Evolutionary conservation across 225 moss, liverwort and hornwort species (phyloP).

Genomic region (Bryoerythrophyllum caledonicum): DNA sequence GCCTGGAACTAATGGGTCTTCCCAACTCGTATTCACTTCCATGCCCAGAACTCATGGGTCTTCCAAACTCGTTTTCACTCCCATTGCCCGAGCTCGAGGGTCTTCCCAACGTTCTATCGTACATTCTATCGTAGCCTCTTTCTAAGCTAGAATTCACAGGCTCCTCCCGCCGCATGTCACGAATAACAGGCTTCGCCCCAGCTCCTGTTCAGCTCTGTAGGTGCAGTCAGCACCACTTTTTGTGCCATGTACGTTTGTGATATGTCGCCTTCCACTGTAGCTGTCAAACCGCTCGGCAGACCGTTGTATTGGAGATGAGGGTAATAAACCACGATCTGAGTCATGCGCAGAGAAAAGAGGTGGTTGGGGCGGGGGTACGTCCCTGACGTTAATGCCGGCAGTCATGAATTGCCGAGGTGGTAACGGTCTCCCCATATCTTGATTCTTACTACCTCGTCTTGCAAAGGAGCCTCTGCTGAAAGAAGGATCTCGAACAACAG

Average conservation of each 20-base stretch:
- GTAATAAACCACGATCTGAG: neutral
- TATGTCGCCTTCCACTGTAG: constrained; percentile 14
- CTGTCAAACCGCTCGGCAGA: no score
- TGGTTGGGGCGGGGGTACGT: constrained; percentile 14
- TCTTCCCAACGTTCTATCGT: no score
- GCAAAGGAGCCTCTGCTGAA: constrained; percentile 18
- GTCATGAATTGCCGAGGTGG: constrained; percentile 18
- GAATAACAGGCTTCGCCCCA: constrained; percentile 7
- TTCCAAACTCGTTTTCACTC: no score
- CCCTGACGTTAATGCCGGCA: constrained; percentile 22
- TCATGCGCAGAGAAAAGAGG: constrained; percentile 15
- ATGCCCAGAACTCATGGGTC: no score
- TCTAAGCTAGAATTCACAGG: constrained; percentile 10
- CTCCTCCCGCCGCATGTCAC: constrained; percentile 25
- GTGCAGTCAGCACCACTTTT: constrained; percentile 14
- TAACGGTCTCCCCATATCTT: constrained; percentile 18
- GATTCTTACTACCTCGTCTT: constrained; percentile 16
- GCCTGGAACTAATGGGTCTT: constrained; percentile 16
- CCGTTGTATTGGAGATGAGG: no score
- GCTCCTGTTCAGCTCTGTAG: constrained; percentile 11
- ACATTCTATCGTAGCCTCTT: constrained; percentile 20
- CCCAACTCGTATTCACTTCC: no score
- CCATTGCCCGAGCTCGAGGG: no score
- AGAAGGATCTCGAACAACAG: constrained; percentile 12
- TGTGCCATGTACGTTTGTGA: no score